Evolutionary conservation across 345 rosid genomes (phyloP).

Genomic region (Gossypium rotundifolium): DNA sequence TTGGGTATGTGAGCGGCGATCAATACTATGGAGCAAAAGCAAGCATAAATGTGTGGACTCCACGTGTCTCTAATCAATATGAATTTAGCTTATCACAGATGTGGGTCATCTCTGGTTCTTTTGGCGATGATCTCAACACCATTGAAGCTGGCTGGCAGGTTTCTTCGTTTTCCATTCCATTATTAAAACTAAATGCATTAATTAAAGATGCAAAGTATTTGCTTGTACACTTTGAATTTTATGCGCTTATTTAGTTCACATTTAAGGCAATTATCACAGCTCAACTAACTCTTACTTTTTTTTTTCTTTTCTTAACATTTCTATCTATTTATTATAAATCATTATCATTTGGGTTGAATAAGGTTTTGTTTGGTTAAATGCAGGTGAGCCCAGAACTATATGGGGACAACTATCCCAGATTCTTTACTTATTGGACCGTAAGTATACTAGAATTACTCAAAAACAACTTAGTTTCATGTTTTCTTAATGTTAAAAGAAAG

Average conservation of each 20-base stretch:
- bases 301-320: not conserved
- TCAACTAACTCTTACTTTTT: constrained; percentile 30
- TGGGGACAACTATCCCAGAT: constrained; percentile 91
- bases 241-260: constrained; percentile 10
- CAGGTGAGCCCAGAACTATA: constrained; percentile 97
- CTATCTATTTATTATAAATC: not conserved
- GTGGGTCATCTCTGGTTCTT: constrained; percentile 96
- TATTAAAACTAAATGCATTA: not conserved
- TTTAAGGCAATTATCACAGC: constrained; percentile 23
- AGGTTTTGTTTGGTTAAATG: constrained; percentile 5
- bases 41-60: constrained; percentile 94
- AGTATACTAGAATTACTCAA: constrained; percentile 15
- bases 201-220: not conserved
- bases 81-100: constrained; percentile 93
- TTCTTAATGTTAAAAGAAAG: no score
- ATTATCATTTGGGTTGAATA: not conserved
- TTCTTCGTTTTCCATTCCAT: not conserved
- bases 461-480: no score
- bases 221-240: not conserved
- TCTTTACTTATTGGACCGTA: constrained; percentile 99
- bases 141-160: constrained; percentile 99
- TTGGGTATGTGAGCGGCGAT: constrained; percentile 78
- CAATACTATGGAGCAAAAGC: constrained; percentile 97
- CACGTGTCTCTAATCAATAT: constrained; percentile 60
- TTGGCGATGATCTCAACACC: constrained; percentile 88